Percentiles rank a stretch among this genome's conserved stretches.
Conservation (phyloP, 768 basidiomycete species). For the Xerocomus brunneocitrinus region DNA sequence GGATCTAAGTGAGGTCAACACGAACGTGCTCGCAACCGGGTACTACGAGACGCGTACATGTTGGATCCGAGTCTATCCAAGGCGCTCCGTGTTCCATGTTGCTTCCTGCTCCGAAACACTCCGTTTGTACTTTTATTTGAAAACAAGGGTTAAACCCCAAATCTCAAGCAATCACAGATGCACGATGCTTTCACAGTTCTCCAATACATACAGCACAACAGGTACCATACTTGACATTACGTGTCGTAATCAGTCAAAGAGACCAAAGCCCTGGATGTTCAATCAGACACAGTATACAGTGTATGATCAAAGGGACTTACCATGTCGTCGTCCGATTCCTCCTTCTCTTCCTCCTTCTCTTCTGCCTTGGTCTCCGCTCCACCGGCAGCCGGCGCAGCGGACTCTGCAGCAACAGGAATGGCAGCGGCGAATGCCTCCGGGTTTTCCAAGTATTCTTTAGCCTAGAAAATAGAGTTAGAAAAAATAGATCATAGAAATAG, state of each 20-base stretch:
- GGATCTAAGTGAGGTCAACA: constrained; percentile 17
- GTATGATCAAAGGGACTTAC: constrained; percentile 36
- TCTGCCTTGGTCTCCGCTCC: constrained; percentile 58
- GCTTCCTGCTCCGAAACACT: constrained; percentile 8
- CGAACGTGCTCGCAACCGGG: background rate
- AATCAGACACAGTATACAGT: background rate
- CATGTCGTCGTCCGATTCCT: constrained; percentile 88
- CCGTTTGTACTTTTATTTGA: constrained; percentile 6
- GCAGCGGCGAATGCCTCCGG: constrained; percentile 95
- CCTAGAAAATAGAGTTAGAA: constrained; percentile 39
- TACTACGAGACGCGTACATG: too few relatives aligned
- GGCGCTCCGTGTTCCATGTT: too few relatives aligned
- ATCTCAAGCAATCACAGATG: background rate
- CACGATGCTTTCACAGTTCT: constrained; percentile 10
- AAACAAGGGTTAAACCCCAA: too few relatives aligned
- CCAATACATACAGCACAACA: constrained; percentile 19
- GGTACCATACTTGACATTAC: constrained; percentile 10
- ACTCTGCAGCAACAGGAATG: constrained; percentile 54
- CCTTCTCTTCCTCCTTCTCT: constrained; percentile 79
- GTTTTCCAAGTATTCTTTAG: constrained; percentile 96
- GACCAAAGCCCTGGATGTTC: constrained; percentile 74
- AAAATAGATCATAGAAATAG: background rate
- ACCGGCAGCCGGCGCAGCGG: constrained; percentile 42
- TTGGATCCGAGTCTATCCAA: too few relatives aligned
- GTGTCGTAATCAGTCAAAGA: constrained; percentile 64